A percentile compares a stretch with the other conserved stretches of the same genome.
Conservation (phyloP, 306 rosid genomes). For the Cucumis sativus region Cucumber_9930_V3 NC_026658.2:24915501-24916000, state of each 20-base stretch:
- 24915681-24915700: neutral
- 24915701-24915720: neutral
- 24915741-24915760: slow-evolving; percentile 17
- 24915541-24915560: neutral
- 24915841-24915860: slow-evolving; percentile 10
- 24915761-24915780: slow-evolving; percentile 28
- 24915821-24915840: slow-evolving; percentile 21
- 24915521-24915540: neutral
- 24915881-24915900: slow-evolving; percentile 26
- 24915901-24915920: slow-evolving; percentile 39
- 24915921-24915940: slow-evolving; percentile 29
- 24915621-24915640: neutral
- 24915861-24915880: slow-evolving; percentile 10
- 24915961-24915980: slow-evolving; percentile 92
- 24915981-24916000: slow-evolving; percentile 90
- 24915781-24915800: slow-evolving; percentile 36
- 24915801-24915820: slow-evolving; percentile 26
- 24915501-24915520: neutral
- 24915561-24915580: neutral
- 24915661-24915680: neutral
- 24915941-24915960: slow-evolving; percentile 91
- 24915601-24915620: neutral
- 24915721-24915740: slow-evolving; percentile 12
- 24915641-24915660: slow-evolving; percentile 11
- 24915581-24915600: neutral